Evolutionary conservation across 2,329 filamentous ascomycete genomes (phyloP).

Genomic region (Epichloe uncinata): DNA sequence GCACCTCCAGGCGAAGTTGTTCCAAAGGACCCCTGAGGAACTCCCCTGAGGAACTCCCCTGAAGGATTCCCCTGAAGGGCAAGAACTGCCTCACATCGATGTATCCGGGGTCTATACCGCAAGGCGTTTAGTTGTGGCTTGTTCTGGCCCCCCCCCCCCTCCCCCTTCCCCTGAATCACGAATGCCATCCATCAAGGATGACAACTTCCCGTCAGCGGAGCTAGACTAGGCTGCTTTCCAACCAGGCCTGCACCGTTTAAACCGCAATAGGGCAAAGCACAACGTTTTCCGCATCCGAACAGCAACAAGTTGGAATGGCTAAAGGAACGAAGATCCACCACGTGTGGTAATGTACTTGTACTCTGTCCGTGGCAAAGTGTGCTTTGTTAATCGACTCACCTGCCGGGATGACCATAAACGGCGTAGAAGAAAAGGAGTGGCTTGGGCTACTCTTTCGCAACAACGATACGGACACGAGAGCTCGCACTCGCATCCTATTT

Average conservation of each 20-base stretch:
- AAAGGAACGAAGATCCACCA: neutral
- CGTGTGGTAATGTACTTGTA: no score
- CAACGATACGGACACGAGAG: no score
- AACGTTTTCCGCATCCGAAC: neutral
- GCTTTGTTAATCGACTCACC: neutral
- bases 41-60: no score
- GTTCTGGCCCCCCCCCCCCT: no score
- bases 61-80: neutral
- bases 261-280: neutral
- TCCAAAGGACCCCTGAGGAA: neutral
- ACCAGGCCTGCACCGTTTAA: no score
- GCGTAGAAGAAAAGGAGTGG: no score
- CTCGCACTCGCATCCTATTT: neutral
- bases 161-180: no score
- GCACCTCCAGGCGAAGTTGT: no score
- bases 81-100: neutral
- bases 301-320: neutral
- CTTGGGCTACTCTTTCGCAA: no score
- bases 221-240: no score
- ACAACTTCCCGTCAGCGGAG: neutral
- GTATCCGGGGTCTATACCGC: neutral
- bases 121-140: neutral
- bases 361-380: neutral
- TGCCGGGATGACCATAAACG: no score
- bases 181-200: neutral